Percentiles rank a stretch among this genome's conserved stretches.
Evolutionary conservation across 2,329 filamentous ascomycete species (phyloP).

Genomic region (Nothopassalora personata): DNA sequence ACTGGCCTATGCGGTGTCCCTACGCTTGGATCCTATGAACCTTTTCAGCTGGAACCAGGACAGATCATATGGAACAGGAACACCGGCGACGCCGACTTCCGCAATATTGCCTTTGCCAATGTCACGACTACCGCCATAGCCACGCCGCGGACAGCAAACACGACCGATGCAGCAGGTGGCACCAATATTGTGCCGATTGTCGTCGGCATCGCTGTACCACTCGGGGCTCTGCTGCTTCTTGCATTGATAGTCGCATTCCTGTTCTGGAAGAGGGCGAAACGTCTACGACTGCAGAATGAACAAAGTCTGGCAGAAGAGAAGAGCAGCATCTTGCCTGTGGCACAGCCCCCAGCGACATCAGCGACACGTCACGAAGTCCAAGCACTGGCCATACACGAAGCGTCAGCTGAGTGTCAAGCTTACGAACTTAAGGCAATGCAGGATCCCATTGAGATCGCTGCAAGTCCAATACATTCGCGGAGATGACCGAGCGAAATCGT

Average conservation of each 20-base stretch:
- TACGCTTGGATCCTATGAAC: neutral
- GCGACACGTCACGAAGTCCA: neutral
- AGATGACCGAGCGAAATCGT: too few species aligned
- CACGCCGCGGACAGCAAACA: neutral
- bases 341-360: neutral
- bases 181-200: neutral
- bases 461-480: too few species aligned
- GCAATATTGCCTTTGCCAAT: neutral
- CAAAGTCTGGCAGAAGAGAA: neutral
- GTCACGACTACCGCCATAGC: neutral
- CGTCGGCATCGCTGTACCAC: neutral
- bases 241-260: neutral
- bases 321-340: neutral
- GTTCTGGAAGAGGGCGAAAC: neutral
- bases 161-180: neutral
- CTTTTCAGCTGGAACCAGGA: neutral
- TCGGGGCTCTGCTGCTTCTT: neutral
- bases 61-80: neutral
- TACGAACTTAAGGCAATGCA: neutral
- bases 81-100: neutral
- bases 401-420: neutral
- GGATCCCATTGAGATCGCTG: neutral
- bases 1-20: neutral
- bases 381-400: neutral
- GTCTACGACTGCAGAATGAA: neutral